phyloP scores from a whole-genome alignment of 257 asterid genomes.

The Nyctanthes arbortristis region DNA sequence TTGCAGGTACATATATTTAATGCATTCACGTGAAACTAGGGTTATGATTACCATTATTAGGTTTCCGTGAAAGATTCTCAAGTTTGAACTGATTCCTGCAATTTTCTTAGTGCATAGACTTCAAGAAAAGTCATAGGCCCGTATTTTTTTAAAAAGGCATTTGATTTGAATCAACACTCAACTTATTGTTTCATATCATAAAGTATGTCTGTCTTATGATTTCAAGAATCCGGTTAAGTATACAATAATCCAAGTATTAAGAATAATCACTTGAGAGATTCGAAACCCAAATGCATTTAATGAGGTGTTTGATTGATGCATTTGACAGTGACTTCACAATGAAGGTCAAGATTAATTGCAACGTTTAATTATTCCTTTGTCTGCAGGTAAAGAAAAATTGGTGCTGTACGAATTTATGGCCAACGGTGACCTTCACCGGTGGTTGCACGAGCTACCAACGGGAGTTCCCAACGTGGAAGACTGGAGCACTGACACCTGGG shows the following conservation, averaged over 20 bases:
- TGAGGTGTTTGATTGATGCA: constrained; percentile 5
- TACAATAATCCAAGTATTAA: too few species aligned
- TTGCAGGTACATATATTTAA: constrained; percentile 76
- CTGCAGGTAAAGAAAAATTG: constrained; percentile 76
- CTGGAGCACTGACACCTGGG: constrained; percentile 97
- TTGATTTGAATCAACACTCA: constrained; percentile 23
- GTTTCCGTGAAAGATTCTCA: constrained; percentile 44
- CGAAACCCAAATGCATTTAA: constrained; percentile 3
- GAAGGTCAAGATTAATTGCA: constrained; percentile 9
- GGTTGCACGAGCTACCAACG: constrained; percentile 88
- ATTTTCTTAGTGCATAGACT: constrained; percentile 24
- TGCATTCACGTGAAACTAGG: constrained; percentile 64
- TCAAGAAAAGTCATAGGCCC: constrained; percentile 38
- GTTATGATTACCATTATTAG: constrained; percentile 44
- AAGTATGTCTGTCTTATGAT: neutral
- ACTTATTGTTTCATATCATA: neutral
- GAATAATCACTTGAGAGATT: neutral
- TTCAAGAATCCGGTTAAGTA: too few species aligned
- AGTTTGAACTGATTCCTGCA: constrained; percentile 35
- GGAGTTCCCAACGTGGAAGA: constrained; percentile 79
- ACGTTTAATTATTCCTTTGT: constrained; percentile 17
- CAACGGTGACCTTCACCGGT: constrained; percentile 90
- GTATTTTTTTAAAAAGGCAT: constrained; percentile 19
- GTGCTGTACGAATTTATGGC: constrained; percentile 83
- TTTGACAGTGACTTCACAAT: constrained; percentile 18